Base-by-base conservation (phyloP, 495 filamentous ascomycete genomes). In the Echria macrotheca region DNA sequence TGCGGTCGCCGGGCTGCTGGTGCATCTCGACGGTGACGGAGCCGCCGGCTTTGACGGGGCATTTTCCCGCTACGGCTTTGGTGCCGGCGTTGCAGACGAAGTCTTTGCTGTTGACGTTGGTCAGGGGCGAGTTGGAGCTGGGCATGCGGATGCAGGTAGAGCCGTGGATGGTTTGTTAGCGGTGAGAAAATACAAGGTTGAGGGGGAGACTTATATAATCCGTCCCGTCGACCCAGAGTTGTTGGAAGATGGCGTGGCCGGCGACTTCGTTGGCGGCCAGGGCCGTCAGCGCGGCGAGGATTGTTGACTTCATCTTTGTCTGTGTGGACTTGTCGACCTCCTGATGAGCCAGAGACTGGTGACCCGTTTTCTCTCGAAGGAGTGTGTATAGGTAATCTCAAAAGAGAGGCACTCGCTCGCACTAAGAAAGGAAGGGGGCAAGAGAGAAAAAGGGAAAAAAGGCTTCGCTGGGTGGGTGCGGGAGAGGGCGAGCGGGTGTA, bases 21-120 rank as follows among this genome's bases (percentile, higher is more conserved):
- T 76, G 75, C 67, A 78, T 76, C 61, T 76, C 75, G 0, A 76
- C 68, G 0, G 72, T 75, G 11, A 77, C 67, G 5, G 64, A 69
- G 1, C 57, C 56, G 28, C 74, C 74, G 19, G 74, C 72, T 38
- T 60, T 59, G 35, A 77, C 72, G 15, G 60, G 54, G 54, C 74
- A 78, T 45, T 74, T 70, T 4, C 65, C 68, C 10, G 60, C 29
- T 2, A 69, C 70, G 4, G 58, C 52, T 10, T 52, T 55, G 7
- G 64, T 61, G 39, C 69, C 68, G 37, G 62, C 62, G 47, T 73
- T 72, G 58, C 70, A 73, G 41, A 56, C 54, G 23, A 75, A 58
- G 49, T 71, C 71, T 8, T 51, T 53, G 43, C 64, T 61, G 19
- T 55, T 53, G 43, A 74, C 68, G 49, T 73, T 62, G 15, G 67